Conservation (phyloP, 1,284 basidiomycete species). For the Trichosporon sp. region DNA sequence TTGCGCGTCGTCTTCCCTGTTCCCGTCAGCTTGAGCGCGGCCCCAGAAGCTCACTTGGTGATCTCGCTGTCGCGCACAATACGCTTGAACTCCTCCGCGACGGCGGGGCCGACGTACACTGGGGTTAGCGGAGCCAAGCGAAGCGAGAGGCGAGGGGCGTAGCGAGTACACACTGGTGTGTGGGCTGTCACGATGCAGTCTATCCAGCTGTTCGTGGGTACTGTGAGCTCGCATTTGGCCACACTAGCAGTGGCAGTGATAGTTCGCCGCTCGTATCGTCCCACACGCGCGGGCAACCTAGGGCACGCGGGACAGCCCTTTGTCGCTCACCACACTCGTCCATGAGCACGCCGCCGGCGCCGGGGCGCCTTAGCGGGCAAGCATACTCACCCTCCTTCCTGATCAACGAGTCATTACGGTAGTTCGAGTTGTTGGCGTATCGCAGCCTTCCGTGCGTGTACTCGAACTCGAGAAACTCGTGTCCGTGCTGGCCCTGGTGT, state of each 20-base stretch:
- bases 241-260: too few relatives aligned
- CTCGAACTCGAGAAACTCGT: slow-evolving; percentile 98
- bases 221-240: too few relatives aligned
- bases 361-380: too few relatives aligned
- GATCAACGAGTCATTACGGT: slow-evolving; percentile 94
- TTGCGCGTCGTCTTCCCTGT: slow-evolving; percentile 92
- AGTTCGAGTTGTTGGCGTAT: slow-evolving; percentile 99
- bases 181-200: too few relatives aligned
- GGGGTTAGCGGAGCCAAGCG: slow-evolving; percentile 26
- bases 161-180: too few relatives aligned
- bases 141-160: too few relatives aligned
- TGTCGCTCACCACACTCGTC: too few relatives aligned
- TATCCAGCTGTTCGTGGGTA: too few relatives aligned
- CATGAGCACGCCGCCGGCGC: too few relatives aligned
- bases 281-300: too few relatives aligned
- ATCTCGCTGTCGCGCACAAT: slow-evolving; percentile 96
- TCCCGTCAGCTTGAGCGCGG: slow-evolving; percentile 14
- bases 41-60: slow-evolving; percentile 69
- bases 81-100: slow-evolving; percentile 89
- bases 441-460: slow-evolving; percentile 88
- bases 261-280: too few relatives aligned
- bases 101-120: slow-evolving; percentile 94
- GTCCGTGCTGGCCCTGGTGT: slow-evolving; percentile 92
- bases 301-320: too few relatives aligned
- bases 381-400: slow-evolving; percentile 88